phyloP scores from a whole-genome alignment of 495 filamentous ascomycete genomes.

The Penicillium herquei region DNA sequence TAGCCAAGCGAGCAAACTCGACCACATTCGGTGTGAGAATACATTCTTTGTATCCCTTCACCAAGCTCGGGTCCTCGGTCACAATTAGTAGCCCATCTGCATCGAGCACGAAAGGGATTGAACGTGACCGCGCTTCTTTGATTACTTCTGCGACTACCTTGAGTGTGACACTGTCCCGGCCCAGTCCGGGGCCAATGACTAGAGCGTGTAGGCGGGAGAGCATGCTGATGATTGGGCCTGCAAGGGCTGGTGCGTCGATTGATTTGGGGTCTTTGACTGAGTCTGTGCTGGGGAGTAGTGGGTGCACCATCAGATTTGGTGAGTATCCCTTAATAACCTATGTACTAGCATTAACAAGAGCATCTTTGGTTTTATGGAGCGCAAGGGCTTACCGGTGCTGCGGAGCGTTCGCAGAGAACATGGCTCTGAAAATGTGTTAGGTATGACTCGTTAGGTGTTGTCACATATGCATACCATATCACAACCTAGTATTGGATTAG shows the following conservation, averaged over 20 bases:
- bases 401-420: conserved; percentile 90
- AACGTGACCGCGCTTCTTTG: conserved; percentile 67
- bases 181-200: conserved; percentile 90
- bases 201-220: conserved; percentile 85
- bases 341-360: background rate
- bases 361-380: background rate
- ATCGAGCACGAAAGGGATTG: conserved; percentile 84
- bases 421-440: conserved; percentile 64
- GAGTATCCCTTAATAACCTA: conserved; percentile 95
- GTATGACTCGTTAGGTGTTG: background rate
- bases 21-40: conserved; percentile 94
- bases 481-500: conserved; percentile 49
- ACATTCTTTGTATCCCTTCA: conserved; percentile 77
- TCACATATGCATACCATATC: conserved; percentile 61
- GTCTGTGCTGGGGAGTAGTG: conserved; percentile 74
- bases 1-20: conserved; percentile 82
- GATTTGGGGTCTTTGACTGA: conserved; percentile 43
- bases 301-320: conserved; percentile 98
- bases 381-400: conserved; percentile 51
- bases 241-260: conserved; percentile 56
- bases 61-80: conserved; percentile 69
- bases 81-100: conserved; percentile 85
- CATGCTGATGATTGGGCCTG: conserved; percentile 73
- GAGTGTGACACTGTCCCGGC: conserved; percentile 86
- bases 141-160: conserved; percentile 80